Evolutionary conservation across 768 basidiomycete species (phyloP).

Genomic region (Russula sp.): DNA sequence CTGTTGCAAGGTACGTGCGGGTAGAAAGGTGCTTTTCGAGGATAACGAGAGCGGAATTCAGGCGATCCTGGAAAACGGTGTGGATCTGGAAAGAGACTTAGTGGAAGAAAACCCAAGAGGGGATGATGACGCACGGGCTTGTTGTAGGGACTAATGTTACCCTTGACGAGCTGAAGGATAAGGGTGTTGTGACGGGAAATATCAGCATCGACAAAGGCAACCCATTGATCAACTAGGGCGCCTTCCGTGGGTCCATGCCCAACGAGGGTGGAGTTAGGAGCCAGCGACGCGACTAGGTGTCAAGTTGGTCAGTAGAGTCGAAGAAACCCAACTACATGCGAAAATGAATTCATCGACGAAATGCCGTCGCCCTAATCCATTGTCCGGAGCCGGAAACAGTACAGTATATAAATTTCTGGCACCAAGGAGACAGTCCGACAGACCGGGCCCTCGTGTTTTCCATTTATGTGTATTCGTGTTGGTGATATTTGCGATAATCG

Average conservation of each 20-base stretch:
- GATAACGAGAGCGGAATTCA: constrained; percentile 56
- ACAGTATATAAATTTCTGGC: not conserved
- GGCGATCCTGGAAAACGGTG: constrained; percentile 50
- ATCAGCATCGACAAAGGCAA: constrained; percentile 68
- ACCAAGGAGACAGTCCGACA: not conserved
- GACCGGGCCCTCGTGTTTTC: not conserved
- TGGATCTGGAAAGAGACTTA: constrained; percentile 50
- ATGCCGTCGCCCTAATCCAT: not conserved
- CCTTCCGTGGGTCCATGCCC: constrained; percentile 61
- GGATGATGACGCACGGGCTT: constrained; percentile 60
- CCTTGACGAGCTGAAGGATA: constrained; percentile 45
- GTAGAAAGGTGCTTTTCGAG: constrained; percentile 72
- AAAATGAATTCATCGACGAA: not conserved
- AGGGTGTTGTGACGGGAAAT: constrained; percentile 43
- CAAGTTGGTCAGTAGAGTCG: constrained; percentile 20
- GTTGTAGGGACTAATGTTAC: constrained; percentile 62
- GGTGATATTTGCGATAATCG: constrained; percentile 2
- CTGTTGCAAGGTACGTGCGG: constrained; percentile 87
- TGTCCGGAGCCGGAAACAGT: not conserved
- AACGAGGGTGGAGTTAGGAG: constrained; percentile 76
- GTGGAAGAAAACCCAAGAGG: constrained; percentile 10
- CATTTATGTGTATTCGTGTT: not conserved
- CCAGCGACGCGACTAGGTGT: constrained; percentile 64
- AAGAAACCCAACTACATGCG: constrained; percentile 16
- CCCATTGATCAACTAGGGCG: constrained; percentile 85